A percentile compares a stretch with the other conserved stretches of the same genome.
Conservation (phyloP, 345 rosid genomes). For the Moricandia moricandioides region DNA sequence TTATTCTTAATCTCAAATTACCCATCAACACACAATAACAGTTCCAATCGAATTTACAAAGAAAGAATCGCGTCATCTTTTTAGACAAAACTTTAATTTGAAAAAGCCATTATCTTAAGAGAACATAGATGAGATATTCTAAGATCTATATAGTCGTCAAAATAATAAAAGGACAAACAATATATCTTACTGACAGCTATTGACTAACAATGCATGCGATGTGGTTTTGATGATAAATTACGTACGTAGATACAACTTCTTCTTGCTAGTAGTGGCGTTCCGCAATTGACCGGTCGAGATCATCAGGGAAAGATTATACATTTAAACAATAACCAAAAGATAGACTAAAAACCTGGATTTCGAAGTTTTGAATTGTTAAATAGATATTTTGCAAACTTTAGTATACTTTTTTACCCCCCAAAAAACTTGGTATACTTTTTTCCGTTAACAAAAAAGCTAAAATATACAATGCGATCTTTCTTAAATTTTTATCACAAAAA, state of each 20-base stretch:
- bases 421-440: too few relatives aligned
- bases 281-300: not conserved
- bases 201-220: not conserved
- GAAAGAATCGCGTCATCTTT: conserved; percentile 29
- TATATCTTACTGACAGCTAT: not conserved
- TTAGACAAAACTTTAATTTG: conserved; percentile 20
- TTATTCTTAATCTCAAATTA: not conserved
- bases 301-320: not conserved
- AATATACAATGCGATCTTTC: too few relatives aligned
- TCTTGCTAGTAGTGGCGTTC: not conserved
- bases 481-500: too few relatives aligned
- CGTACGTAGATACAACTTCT: not conserved
- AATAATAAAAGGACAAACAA: not conserved
- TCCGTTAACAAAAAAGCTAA: not conserved
- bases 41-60: conserved; percentile 12
- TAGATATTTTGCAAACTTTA: not conserved
- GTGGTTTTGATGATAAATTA: not conserved
- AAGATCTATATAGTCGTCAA: not conserved
- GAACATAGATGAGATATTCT: conserved; percentile 5
- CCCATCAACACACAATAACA: conserved; percentile 5
- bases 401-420: not conserved
- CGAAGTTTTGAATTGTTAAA: not conserved
- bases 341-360: not conserved
- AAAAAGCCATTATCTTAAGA: conserved; percentile 17
- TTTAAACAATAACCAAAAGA: not conserved